Evolutionary conservation across 1,139 yeast species (phyloP).

Genomic region (Yamadazyma blattariae): DNA sequence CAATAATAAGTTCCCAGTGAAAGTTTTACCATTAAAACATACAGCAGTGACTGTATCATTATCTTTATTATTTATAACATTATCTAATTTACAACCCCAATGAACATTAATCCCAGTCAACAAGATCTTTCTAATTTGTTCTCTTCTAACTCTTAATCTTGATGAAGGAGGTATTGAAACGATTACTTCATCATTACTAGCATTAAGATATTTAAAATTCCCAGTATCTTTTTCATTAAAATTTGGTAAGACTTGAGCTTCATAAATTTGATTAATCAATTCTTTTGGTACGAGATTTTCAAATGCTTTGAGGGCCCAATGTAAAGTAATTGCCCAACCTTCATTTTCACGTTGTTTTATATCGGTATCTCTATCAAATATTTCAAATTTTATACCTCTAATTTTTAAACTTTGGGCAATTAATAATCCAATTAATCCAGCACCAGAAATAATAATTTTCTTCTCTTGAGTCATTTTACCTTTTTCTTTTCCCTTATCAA

Average conservation of each 20-base stretch:
- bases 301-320: conserved; percentile 24
- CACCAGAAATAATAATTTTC: conserved; percentile 17
- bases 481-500: not conserved
- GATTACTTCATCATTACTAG: conserved; percentile 20
- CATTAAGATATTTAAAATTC: conserved; percentile 24
- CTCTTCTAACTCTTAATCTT: conserved; percentile 24
- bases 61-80: conserved; percentile 9
- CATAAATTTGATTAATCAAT: conserved; percentile 15
- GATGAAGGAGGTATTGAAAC: conserved; percentile 25
- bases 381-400: conserved; percentile 17
- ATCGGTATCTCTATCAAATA: conserved; percentile 23
- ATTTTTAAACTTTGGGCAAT: conserved; percentile 22
- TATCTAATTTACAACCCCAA: conserved; percentile 20
- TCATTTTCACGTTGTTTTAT: conserved; percentile 18
- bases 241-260: conserved; percentile 22
- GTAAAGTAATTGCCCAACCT: conserved; percentile 30
- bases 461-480: conserved; percentile 1
- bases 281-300: conserved; percentile 18
- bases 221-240: conserved; percentile 24
- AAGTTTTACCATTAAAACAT: conserved; percentile 18
- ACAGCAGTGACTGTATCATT: conserved; percentile 14
- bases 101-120: conserved; percentile 20
- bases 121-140: conserved; percentile 20
- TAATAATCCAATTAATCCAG: conserved; percentile 23
- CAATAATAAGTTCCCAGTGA: conserved; percentile 19